Conservation (phyloP, 75 land plant species). For the Cunninghamia lanceolata region DNA sequence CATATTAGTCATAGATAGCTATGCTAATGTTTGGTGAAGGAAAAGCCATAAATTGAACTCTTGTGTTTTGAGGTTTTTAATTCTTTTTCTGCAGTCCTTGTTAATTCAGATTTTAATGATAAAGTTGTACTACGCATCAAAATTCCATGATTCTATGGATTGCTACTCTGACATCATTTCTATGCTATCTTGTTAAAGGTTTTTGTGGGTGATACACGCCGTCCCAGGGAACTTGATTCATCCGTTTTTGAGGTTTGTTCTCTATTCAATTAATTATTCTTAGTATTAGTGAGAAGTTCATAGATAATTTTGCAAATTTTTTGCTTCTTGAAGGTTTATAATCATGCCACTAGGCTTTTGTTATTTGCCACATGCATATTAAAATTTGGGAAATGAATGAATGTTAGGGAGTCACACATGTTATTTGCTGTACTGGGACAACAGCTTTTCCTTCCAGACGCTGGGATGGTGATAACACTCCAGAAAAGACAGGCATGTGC, state of each 20-base stretch:
- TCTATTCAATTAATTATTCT: not conserved
- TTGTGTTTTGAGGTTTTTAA: not conserved
- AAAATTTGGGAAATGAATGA: conserved; percentile 3
- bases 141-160: not conserved
- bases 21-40: not conserved
- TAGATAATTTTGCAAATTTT: not conserved
- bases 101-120: not conserved
- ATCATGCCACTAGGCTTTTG: not conserved
- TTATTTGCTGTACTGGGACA: conserved; percentile 98
- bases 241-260: conserved; percentile 68
- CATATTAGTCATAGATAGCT: not conserved
- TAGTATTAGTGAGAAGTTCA: not conserved
- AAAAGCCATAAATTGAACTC: not conserved
- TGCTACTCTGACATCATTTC: not conserved
- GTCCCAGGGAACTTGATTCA: conserved; percentile 56
- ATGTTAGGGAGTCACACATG: conserved; percentile 90
- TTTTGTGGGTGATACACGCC: conserved; percentile 73
- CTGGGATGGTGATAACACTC: conserved; percentile 96
- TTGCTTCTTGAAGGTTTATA: not conserved
- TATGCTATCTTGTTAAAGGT: conserved; percentile 38
- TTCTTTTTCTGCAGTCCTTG: not conserved
- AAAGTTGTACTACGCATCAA: not conserved
- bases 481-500: conserved; percentile 83
- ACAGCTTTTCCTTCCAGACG: conserved; percentile 97
- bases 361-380: not conserved